Conservation (phyloP, 176 grass and related monocot genomes). For the Lolium rigidum region DNA sequence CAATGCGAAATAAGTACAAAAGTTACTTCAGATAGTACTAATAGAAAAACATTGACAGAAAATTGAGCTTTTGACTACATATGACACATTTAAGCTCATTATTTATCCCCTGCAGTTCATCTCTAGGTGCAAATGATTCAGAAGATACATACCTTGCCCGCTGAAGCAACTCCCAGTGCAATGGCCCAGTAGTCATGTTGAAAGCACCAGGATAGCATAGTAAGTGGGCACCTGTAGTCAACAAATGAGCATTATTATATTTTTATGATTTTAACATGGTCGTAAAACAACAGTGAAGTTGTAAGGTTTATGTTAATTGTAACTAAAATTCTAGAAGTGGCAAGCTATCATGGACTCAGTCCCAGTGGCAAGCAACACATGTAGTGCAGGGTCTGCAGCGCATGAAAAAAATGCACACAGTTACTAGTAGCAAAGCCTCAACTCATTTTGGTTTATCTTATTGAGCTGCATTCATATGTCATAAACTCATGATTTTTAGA, state of each 20-base stretch:
- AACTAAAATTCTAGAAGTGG: not conserved
- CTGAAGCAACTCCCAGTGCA: constrained; percentile 98
- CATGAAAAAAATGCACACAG: not conserved
- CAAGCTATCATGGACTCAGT: not conserved
- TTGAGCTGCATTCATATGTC: not conserved
- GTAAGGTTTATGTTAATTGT: not conserved
- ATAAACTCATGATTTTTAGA: not conserved
- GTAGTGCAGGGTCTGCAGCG: not conserved
- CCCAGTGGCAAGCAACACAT: not conserved
- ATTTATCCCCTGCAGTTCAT: not conserved
- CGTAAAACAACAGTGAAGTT: not conserved
- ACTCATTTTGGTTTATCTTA: not conserved
- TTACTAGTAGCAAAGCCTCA: too few species aligned
- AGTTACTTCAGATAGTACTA: constrained; percentile 29
- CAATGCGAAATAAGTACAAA: not conserved
- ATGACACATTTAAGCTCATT: not conserved
- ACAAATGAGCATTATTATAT: not conserved
- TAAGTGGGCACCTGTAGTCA: constrained; percentile 83
- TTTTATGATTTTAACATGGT: constrained; percentile 7
- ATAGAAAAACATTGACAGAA: not conserved
- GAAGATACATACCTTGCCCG: constrained; percentile 72
- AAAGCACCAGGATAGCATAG: constrained; percentile 98
- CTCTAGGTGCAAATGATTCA: constrained; percentile 36
- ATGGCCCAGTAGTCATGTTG: constrained; percentile 98
- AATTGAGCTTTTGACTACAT: not conserved